Conservation (phyloP, 441 rosid species). For the Pelargonium myrrhifolium region DNA sequence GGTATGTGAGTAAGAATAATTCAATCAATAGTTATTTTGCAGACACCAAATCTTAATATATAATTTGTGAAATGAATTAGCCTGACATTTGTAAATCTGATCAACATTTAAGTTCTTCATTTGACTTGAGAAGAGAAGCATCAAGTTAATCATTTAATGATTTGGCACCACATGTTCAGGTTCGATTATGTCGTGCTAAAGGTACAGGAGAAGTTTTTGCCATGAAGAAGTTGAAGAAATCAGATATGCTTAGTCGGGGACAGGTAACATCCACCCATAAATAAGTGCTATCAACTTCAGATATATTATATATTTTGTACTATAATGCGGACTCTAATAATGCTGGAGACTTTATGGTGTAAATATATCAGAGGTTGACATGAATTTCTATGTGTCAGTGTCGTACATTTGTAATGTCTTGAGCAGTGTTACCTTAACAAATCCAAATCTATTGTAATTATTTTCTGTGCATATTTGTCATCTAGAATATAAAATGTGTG, state of each 20-base stretch:
- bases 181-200: conserved; percentile 77
- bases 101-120: background rate
- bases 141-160: background rate
- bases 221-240: conserved; percentile 95
- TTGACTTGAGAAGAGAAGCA: background rate
- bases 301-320: background rate
- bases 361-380: background rate
- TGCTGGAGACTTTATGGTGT: background rate
- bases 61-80: background rate
- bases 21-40: background rate
- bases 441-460: too few relatives aligned
- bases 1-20: conserved; percentile 31
- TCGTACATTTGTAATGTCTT: too few relatives aligned
- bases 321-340: background rate
- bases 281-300: background rate
- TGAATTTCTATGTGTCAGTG: background rate
- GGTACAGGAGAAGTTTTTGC: conserved; percentile 91
- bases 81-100: background rate
- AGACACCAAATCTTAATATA: background rate
- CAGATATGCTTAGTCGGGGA: conserved; percentile 91
- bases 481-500: too few relatives aligned
- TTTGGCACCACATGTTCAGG: conserved; percentile 32
- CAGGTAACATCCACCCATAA: conserved; percentile 47
- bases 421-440: too few relatives aligned
- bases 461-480: too few relatives aligned